phyloP scores from a whole-genome alignment of 2,329 filamentous ascomycete species.

The Nemania bipapillata region DNA sequence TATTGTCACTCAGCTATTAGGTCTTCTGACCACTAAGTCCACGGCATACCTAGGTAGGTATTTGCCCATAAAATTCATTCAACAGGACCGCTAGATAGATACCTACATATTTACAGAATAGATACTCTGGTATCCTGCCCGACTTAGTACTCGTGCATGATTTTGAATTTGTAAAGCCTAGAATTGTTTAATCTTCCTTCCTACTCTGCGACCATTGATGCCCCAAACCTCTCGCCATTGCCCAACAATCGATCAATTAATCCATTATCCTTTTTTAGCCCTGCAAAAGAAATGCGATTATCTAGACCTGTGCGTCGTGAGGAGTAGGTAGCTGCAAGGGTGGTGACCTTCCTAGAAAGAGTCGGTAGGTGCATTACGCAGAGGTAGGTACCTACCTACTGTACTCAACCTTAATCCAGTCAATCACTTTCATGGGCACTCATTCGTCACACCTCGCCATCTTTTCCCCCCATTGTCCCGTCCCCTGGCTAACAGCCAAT shows the following conservation, averaged over 20 bases:
- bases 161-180: not conserved
- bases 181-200: not conserved
- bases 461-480: constrained; percentile 13
- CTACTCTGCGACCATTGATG: not conserved
- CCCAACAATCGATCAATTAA: not conserved
- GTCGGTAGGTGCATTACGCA: constrained; percentile 6
- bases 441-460: constrained; percentile 15
- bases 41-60: not conserved
- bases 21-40: not conserved
- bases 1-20: not conserved
- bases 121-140: no score
- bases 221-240: not conserved
- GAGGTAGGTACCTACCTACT: not conserved
- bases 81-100: not conserved
- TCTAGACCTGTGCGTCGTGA: not conserved
- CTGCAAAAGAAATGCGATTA: not conserved
- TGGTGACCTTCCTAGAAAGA: constrained; percentile 8
- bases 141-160: not conserved
- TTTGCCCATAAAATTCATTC: not conserved
- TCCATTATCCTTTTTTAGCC: not conserved
- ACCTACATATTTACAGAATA: not conserved
- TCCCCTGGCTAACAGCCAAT: constrained; percentile 25
- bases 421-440: constrained; percentile 4
- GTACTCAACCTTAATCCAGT: constrained; percentile 6
- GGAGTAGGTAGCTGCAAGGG: not conserved